phyloP scores from a whole-genome alignment of 805 yeast genomes.

The Priceomyces haplophilus region DNA sequence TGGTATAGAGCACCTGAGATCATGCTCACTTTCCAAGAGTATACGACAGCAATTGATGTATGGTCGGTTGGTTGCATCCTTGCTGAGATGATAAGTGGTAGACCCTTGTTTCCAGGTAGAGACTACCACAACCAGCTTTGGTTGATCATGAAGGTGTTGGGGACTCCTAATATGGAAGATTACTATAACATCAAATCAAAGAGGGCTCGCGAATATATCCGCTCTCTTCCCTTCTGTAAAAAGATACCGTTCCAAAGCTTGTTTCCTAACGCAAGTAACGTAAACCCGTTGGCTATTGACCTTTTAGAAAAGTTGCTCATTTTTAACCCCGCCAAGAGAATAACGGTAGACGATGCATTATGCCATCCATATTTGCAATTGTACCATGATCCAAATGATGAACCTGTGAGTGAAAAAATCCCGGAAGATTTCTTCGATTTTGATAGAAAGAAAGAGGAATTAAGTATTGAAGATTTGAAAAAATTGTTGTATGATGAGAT shows the following conservation, averaged over 20 bases:
- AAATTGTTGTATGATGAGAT: conserved; percentile 77
- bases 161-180: conserved; percentile 83
- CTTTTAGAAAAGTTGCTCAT: conserved; percentile 61
- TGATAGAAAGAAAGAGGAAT: conserved; percentile 77
- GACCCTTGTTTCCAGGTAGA: conserved; percentile 89
- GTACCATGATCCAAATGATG: conserved; percentile 95
- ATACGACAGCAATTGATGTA: conserved; percentile 91
- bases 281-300: conserved; percentile 51
- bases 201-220: conserved; percentile 85
- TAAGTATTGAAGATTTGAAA: conserved; percentile 74
- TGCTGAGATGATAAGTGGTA: conserved; percentile 83
- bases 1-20: conserved; percentile 99
- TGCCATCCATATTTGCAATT: conserved; percentile 80
- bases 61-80: conserved; percentile 97
- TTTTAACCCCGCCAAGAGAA: conserved; percentile 69
- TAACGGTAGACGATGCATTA: conserved; percentile 73
- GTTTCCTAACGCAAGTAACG: conserved; percentile 26
- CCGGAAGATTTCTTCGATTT: conserved; percentile 88
- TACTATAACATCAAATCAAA: conserved; percentile 70
- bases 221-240: conserved; percentile 69
- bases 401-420: conserved; percentile 80
- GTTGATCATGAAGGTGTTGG: conserved; percentile 78
- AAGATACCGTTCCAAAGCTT: conserved; percentile 54
- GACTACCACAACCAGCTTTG: conserved; percentile 91
- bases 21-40: conserved; percentile 90